Conservation (phyloP, 352 stramenopile genomes). For the Pythium angustatum region DNA sequence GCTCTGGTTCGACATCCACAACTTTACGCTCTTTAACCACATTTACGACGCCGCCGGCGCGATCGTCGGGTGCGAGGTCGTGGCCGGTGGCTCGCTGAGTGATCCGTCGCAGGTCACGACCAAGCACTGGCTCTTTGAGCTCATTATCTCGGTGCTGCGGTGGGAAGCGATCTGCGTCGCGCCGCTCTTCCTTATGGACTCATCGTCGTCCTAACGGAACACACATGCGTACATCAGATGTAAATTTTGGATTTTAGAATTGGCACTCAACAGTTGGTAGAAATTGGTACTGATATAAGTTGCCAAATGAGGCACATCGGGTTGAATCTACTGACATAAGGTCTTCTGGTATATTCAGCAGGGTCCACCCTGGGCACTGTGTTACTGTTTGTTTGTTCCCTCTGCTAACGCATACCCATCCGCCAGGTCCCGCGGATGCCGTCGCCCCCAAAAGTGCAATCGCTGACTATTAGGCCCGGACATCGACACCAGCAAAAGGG, state of each 20-base stretch:
- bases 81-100: constrained; percentile 51
- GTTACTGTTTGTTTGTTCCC: no score
- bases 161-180: constrained; percentile 43
- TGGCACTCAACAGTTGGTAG: no score
- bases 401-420: neutral
- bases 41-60: constrained; percentile 40
- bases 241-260: neutral
- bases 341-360: constrained; percentile 7
- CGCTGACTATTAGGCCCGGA: no score
- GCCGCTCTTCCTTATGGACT: constrained; percentile 26
- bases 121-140: constrained; percentile 68
- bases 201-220: no score
- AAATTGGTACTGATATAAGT: no score
- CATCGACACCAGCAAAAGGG: no score
- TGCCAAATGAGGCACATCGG: no score
- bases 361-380: neutral
- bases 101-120: constrained; percentile 51
- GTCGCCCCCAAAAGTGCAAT: neutral
- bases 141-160: constrained; percentile 60
- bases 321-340: no score
- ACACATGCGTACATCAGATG: neutral
- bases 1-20: constrained; percentile 63
- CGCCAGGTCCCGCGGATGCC: constrained; percentile 8
- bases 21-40: constrained; percentile 66
- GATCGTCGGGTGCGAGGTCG: constrained; percentile 48